These are phyloP conservation scores for Geum urbanum DNA, from an alignment of 306 rosid species.

Conservation along the genomic window DNA sequence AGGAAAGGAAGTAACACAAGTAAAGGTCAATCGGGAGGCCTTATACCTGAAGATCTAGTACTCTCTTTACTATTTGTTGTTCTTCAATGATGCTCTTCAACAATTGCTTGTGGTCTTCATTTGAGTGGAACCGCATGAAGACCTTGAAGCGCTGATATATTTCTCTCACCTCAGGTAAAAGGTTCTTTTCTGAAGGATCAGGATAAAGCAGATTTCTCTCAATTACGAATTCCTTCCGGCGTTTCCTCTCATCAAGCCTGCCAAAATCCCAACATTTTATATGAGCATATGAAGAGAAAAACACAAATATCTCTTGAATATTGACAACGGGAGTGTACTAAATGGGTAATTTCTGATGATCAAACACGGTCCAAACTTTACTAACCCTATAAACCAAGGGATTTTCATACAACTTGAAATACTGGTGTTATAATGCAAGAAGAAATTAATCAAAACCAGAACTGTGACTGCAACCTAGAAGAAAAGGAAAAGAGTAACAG, in stretches of 20 bases:
- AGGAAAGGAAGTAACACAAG: background rate
- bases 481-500: background rate
- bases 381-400: background rate
- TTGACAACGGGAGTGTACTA: too few relatives aligned
- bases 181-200: constrained; percentile 60
- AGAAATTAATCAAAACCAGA: background rate
- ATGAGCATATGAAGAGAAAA: background rate
- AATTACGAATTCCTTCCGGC: constrained; percentile 65
- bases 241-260: constrained; percentile 91
- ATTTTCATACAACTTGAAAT: background rate
- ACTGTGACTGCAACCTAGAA: background rate
- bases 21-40: background rate
- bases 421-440: background rate
- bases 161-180: constrained; percentile 63
- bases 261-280: constrained; percentile 28
- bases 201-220: constrained; percentile 77
- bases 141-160: constrained; percentile 61
- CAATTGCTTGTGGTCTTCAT: constrained; percentile 61
- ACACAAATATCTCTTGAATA: background rate
- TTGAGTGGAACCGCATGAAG: constrained; percentile 77
- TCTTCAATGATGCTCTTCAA: constrained; percentile 63
- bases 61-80: constrained; percentile 57
- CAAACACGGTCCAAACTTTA: background rate
- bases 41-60: constrained; percentile 79
- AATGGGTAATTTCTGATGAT: too few relatives aligned